Base-by-base conservation (phyloP, 2,329 filamentous ascomycete species). In the Ascochyta fabae region DNA sequence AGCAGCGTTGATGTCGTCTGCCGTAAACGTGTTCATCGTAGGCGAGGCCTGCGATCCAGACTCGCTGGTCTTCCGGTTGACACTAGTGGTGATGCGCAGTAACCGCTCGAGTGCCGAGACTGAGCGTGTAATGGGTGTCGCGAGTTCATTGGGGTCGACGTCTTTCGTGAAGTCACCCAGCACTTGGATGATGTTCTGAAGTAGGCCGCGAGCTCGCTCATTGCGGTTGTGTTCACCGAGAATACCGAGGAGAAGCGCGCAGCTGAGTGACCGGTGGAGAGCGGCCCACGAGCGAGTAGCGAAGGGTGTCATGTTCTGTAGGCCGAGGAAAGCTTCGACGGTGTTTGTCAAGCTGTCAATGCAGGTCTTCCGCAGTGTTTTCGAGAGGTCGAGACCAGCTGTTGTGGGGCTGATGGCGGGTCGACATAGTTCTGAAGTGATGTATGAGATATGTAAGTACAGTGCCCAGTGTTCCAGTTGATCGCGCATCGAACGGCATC, bases 401-500 rank as follows among this genome's bases (percentile, higher is more conserved):
- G 76, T 77, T 39, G 77, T 75, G 9, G 81, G 78, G 64, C 84
- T 86, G 64, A 88, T 80, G 23, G 84, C 83, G 31, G 85, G 84
- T 29, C 85, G 80, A 66, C 83, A 87, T 29, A 87, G 80, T 71
- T 87, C 85, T 4, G 85, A 86, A 22, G 81, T 81, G 55, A 86
- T 82, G 69, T 87, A 88, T 7, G 84, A 86, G 19, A 83, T 82
- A 66, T 88, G 85, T 4, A 88, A 73, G 64, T 86, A 86, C 4
- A 87, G 68, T 0, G 83, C 84, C 71, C 85, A 83, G 57, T 86
- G 81, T 67, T 88, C 83, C 2, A 87, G 72, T 58, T 85, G 84
- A 59, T 87, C 80, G 39, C 76, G 72, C 59, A 79, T 77, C 0
- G 78, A 77, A 7, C 73, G 74, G 61, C 80, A 82, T 69, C 79